Base-by-base conservation (phyloP, 331 rosid genomes). In the Stylosanthes scabra region DNA sequence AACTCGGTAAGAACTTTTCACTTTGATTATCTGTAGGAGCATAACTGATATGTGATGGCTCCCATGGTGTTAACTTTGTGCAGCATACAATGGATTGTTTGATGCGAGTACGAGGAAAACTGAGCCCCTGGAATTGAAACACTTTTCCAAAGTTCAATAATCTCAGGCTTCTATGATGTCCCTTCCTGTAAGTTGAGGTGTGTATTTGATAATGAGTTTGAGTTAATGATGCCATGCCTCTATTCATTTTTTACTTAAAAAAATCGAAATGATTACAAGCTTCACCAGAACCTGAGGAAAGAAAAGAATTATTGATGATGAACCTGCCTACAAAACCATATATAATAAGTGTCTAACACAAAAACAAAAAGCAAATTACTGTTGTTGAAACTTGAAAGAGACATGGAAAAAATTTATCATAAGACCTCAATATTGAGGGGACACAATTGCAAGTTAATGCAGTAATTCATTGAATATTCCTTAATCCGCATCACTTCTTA, bases 41-140 rank as follows among this genome's bases (percentile, higher is more conserved):
- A 56, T 80, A 87, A 50, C 89, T 16, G 72, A 87, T 80, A 2
- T 93, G 86, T 3, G 96, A 75, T 70, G 92, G 79, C 69, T 87
- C 96, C 96, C 91, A 87, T 44, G 88, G 90, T 65, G 89, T 83
- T 76, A 82, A 59, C 78, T 87, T 79, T 60, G 96, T 58, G 82
- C 91, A 86, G 87, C 83, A 71, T 81, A 87, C 20, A 52, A 78
- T 59, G 61, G 90, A 70, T 31, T 40, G 52, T 28, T 78, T 87
- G 40, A 67, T 49, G 74, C 14, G 82, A 73, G 63, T 44, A 63
- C 57, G 27, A 42, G 83, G 85, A 31, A 81, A 72, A 34, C 65
- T 16, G 25, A 56, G 67, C 45, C 74, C 62, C 20, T 40, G 83
- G 68, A 70, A 59, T 50, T 57, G 86, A 64, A 74, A 74, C 27